Evolutionary conservation across 2,329 filamentous ascomycete species (phyloP), one percentile per base, ranked within the genome.

Genomic region (Beauveria sp.): DNA sequence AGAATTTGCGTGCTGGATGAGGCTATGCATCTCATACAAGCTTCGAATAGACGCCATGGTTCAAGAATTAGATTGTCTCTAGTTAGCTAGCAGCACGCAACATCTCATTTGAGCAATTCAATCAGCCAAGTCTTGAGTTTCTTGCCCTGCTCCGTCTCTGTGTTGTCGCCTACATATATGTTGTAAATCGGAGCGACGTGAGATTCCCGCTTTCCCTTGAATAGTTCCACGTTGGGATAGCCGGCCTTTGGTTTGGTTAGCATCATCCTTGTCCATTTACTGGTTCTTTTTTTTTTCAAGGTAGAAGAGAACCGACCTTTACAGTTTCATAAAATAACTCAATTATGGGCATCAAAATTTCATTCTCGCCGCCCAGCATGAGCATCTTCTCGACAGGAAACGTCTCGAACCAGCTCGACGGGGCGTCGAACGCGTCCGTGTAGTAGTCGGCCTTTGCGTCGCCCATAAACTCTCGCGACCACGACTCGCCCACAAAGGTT

Each of bases 161-260:
- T 64, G 2, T 56, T 62, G 40, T 65, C 62, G 10, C 63, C 63
- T 3, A 64, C 64, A n/a, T 62, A 64, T 6, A 67, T 41, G 43
- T 67, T 67, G 34, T 64, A 67, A 2, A 67, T 61, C 1, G 65
- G 65, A 37, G 66, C 66, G 10, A 67, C 66, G 28, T 67, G 66
- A 14, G 64, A 64, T 34, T 67, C 66, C 2, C 65, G 28, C 16
- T 50, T 59, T 2, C 64, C 66, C 5, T 66, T 43, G 22, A 67
- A 67, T 1, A 67, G 24, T 18, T 67, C 64, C 7, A 64, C 62
- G 26, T 64, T 53, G 7, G 65, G 62, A 3, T 64, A 62, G 2
- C 62, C 65, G 7, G 51, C 59, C 65, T 67, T 34, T n/a, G n/a
- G 9, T 4, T 30, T 22, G 3, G 41, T 53, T 26, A 57, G 22